phyloP scores from a whole-genome alignment of 805 yeast genomes.

The Suhomyces vadensis region DNA sequence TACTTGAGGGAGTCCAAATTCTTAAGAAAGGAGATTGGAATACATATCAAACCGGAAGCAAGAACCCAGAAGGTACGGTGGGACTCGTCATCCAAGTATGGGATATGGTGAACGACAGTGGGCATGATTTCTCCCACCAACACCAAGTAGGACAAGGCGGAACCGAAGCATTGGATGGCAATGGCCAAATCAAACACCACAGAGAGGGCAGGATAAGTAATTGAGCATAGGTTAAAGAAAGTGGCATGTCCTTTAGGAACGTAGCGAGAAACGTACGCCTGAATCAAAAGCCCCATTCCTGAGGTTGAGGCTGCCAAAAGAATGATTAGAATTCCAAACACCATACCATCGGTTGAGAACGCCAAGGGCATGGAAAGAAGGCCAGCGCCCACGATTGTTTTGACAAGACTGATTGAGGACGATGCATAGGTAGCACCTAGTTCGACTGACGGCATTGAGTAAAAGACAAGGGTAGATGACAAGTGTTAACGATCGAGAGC shows the following conservation, averaged over 20 bases:
- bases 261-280: conserved; percentile 52
- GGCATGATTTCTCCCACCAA: conserved; percentile 75
- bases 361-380: conserved; percentile 73
- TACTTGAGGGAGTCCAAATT: conserved; percentile 80
- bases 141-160: conserved; percentile 64
- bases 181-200: conserved; percentile 67
- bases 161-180: conserved; percentile 71
- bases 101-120: conserved; percentile 41
- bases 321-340: conserved; percentile 49
- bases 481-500: not conserved
- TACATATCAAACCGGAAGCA: conserved; percentile 39
- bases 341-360: conserved; percentile 49
- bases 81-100: conserved; percentile 20
- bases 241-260: conserved; percentile 63
- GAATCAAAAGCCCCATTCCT: conserved; percentile 65
- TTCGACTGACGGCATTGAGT: conserved; percentile 17
- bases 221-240: conserved; percentile 63
- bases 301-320: conserved; percentile 65
- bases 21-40: conserved; percentile 72
- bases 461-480: not conserved
- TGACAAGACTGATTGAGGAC: conserved; percentile 55
- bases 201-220: conserved; percentile 61
- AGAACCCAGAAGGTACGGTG: conserved; percentile 63
- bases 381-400: conserved; percentile 67
- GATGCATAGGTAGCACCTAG: conserved; percentile 53